Base-by-base conservation (phyloP, 305 asterid genomes). In the Plantago rigida region DNA sequence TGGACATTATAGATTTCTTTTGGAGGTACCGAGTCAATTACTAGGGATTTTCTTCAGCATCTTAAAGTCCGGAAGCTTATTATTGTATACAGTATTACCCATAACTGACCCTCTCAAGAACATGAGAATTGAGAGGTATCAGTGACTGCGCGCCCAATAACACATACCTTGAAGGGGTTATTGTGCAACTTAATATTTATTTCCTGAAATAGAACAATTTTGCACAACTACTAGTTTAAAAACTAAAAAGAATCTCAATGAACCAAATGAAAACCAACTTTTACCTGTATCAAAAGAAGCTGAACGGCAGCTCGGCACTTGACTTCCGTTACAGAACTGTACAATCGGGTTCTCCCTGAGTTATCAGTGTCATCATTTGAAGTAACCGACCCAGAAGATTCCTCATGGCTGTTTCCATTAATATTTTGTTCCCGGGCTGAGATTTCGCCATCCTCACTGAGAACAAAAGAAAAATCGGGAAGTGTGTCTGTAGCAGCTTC, bases 291-390 rank as follows among this genome's bases (percentile, higher is more conserved):
- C 52, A 93, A 75, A 69, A 93, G 75, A 69, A 89, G 97, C 80
- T 93, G 99, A 78, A 93, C 81, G 24, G 99, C 95, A 73, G 95
- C 92, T 70, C 94, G 84, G 75, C 96, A 85, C 78, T 89, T 87
- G 53, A 75, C 88, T 69, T 87, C 94, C 5, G 94, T 82, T 76
- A 93, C 81, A 71, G 94, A 81, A 65, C 78, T 79, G 65, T 82
- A 82, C 31, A 89, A 69, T 24, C 75, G 82, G 51, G 77, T 81
- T 68, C 87, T 72, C 78, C 89, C 81, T 75, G 68, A 79, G 77
- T 80, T 71, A 50, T 85, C 90, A 54, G 69, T 62, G 34, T 82
- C 90, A 48, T 77, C 90, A 64, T 76, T 75, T 56, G 84, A 76
- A 56, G 72, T 44, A 59, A 72, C 67, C 13, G 81, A 24, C 69